phyloP scores from a whole-genome alignment of 306 rosid genomes.

The Citrullus mucosospermus region DNA sequence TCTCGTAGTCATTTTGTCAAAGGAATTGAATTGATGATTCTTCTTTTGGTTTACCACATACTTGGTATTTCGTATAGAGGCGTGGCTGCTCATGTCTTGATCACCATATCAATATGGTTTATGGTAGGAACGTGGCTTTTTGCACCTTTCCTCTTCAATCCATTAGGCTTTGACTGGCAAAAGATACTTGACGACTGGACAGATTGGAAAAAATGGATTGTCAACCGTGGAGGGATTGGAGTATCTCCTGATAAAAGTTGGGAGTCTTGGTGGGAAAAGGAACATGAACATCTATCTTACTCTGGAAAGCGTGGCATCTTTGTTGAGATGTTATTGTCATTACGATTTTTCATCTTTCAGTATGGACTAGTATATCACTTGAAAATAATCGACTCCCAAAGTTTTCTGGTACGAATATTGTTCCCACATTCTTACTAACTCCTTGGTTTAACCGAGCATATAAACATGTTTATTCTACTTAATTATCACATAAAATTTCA shows the following conservation, averaged over 20 bases:
- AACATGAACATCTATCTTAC: slow-evolving; percentile 61
- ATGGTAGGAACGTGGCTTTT: slow-evolving; percentile 96
- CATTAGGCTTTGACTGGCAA: slow-evolving; percentile 99
- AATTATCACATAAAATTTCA: slow-evolving; percentile 18
- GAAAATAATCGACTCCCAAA: slow-evolving; percentile 38
- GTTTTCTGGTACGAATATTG: slow-evolving; percentile 43
- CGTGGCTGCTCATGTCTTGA: slow-evolving; percentile 46
- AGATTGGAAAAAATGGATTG: slow-evolving; percentile 96
- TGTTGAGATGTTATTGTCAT: slow-evolving; percentile 65
- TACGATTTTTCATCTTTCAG: slow-evolving; percentile 80
- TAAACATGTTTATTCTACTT: background rate
- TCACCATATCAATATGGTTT: slow-evolving; percentile 84
- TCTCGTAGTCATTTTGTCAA: slow-evolving; percentile 96
- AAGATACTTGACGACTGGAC: slow-evolving; percentile 92
- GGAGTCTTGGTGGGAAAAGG: slow-evolving; percentile 99
- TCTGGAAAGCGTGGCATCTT: slow-evolving; percentile 59
- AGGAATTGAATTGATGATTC: slow-evolving; percentile 86
- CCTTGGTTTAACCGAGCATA: background rate
- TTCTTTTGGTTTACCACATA: slow-evolving; percentile 74
- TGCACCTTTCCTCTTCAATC: slow-evolving; percentile 96
- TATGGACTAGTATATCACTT: slow-evolving; percentile 91
- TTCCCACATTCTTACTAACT: background rate
- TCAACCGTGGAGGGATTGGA: slow-evolving; percentile 82
- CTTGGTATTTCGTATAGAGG: slow-evolving; percentile 64
- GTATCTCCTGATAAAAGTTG: slow-evolving; percentile 72